phyloP scores from a whole-genome alignment of 2,329 filamentous ascomycete genomes.

The Polytolypa hystricis region DNA sequence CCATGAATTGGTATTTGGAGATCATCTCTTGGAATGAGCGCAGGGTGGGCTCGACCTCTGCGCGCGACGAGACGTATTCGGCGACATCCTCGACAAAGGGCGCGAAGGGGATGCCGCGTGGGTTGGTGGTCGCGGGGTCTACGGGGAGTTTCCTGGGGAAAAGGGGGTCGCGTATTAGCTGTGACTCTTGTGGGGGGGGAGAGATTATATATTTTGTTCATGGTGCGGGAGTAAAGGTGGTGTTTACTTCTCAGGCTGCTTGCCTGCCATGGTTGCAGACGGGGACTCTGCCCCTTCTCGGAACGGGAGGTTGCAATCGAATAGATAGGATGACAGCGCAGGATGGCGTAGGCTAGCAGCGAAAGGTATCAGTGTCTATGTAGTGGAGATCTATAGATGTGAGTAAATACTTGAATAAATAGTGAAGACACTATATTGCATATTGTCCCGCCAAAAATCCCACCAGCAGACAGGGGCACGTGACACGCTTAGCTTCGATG shows the following conservation, averaged over 20 bases:
- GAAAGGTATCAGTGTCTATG: too few relatives aligned
- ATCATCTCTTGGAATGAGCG: slow-evolving; percentile 37
- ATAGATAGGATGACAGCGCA: too few relatives aligned
- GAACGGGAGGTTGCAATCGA: too few relatives aligned
- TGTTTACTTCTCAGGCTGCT: slow-evolving; percentile 10
- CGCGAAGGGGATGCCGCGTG: slow-evolving; percentile 36
- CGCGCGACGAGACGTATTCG: slow-evolving; percentile 36
- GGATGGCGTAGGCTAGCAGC: too few relatives aligned
- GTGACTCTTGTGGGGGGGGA: slow-evolving; percentile 19
- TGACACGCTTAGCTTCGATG: too few relatives aligned
- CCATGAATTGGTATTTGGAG: slow-evolving; percentile 99
- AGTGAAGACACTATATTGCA: too few relatives aligned
- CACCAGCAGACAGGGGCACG: too few relatives aligned
- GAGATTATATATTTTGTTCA: neutral
- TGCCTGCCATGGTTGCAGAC: slow-evolving; percentile 7
- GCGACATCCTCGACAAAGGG: slow-evolving; percentile 37
- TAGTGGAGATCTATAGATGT: too few relatives aligned
- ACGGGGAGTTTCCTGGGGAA: slow-evolving; percentile 15
- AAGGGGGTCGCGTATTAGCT: slow-evolving; percentile 22
- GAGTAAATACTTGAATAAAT: too few relatives aligned
- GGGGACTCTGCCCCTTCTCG: too few relatives aligned
- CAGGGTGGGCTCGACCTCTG: slow-evolving; percentile 36
- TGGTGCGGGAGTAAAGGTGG: slow-evolving; percentile 8
- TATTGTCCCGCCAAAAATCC: too few relatives aligned
- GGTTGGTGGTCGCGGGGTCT: slow-evolving; percentile 26